These are phyloP conservation scores for Orbilia ellipsospora DNA, from an alignment of 2,329 filamentous ascomycete species.

Conservation along the genomic window DNA sequence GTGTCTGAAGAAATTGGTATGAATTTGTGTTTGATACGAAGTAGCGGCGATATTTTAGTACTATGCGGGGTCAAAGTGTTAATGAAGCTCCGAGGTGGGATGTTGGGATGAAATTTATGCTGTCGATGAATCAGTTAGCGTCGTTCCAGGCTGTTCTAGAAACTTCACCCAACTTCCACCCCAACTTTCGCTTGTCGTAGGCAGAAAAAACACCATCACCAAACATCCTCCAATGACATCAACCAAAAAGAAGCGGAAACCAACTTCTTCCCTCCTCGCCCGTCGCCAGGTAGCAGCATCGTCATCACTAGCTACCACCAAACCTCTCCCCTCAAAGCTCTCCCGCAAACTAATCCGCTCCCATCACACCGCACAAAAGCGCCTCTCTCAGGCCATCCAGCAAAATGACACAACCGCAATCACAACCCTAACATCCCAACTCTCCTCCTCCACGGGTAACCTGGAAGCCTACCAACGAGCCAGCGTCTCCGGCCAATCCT, in stretches of 20 bases:
- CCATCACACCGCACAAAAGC: conserved; percentile 74
- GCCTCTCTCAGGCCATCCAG: conserved; percentile 68
- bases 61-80: neutral
- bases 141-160: conserved; percentile 45
- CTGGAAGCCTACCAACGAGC: conserved; percentile 74
- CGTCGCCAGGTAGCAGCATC: conserved; percentile 11
- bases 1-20: neutral
- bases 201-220: conserved; percentile 20
- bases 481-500: conserved; percentile 75
- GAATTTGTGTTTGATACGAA: neutral
- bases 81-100: neutral
- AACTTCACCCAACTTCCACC: conserved; percentile 20
- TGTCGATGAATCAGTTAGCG: too few relatives aligned
- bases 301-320: conserved; percentile 59
- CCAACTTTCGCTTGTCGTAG: neutral
- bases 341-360: conserved; percentile 74
- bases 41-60: neutral
- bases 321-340: conserved; percentile 73
- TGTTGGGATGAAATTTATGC: neutral
- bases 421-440: conserved; percentile 66
- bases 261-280: conserved; percentile 39
- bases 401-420: conserved; percentile 68
- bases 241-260: conserved; percentile 55
- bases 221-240: conserved; percentile 55
- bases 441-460: conserved; percentile 69